These are phyloP conservation scores for Beauveria medogensis DNA, from an alignment of 2,329 filamentous ascomycete genomes.

Conservation along the genomic window DNA sequence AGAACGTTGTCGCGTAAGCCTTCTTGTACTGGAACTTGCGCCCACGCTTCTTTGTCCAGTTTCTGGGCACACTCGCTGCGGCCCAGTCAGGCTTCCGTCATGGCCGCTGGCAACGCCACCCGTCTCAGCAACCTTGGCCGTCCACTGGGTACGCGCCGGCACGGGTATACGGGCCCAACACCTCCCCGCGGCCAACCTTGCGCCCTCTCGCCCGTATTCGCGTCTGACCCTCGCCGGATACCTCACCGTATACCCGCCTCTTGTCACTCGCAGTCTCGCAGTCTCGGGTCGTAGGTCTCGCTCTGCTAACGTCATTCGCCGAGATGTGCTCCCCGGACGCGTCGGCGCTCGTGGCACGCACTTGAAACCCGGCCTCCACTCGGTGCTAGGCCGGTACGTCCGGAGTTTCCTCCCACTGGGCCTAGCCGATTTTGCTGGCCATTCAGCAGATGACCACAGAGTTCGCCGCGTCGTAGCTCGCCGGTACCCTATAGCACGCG, in stretches of 20 bases:
- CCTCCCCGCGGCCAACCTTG: too few relatives aligned
- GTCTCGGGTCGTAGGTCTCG: neutral
- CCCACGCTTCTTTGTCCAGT: too few relatives aligned
- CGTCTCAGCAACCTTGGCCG: too few relatives aligned
- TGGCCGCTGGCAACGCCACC: too few relatives aligned
- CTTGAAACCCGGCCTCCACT: neutral
- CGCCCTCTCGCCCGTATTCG: neutral
- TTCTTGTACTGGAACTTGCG: too few relatives aligned
- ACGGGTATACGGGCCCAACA: too few relatives aligned
- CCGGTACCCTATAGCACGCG: too few relatives aligned
- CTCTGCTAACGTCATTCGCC: neutral
- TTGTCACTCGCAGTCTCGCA: neutral
- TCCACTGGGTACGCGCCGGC: too few relatives aligned
- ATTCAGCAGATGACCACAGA: neutral
- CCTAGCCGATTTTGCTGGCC: neutral
- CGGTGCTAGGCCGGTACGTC: constrained; percentile 1
- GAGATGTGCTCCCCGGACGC: neutral
- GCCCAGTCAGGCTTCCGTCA: too few relatives aligned
- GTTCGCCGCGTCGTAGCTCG: too few relatives aligned
- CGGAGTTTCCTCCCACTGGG: neutral
- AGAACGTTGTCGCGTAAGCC: too few relatives aligned
- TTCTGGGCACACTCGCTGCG: too few relatives aligned
- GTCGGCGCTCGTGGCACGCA: neutral
- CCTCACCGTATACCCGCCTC: neutral
- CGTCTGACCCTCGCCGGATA: neutral